Base-by-base conservation (phyloP, 2,329 filamentous ascomycete species). In the Ceratocystis cubensis region DNA sequence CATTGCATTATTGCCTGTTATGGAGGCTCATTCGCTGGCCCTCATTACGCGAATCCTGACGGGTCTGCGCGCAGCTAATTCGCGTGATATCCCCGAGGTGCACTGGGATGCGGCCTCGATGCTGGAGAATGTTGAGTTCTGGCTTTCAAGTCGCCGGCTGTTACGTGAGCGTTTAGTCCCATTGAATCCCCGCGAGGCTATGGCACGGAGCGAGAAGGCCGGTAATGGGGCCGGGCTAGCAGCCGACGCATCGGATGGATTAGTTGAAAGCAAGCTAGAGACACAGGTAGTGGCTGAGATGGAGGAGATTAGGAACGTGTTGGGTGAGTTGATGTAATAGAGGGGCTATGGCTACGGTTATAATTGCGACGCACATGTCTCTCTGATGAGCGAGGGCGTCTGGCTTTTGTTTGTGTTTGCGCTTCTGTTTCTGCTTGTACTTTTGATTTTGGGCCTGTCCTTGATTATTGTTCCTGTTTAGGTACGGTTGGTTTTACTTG, bases 61-160 rank as follows among this genome's bases (percentile, higher is more conserved):
- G 5, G 83, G 82, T 6, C 83, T 90, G 72, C 81, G 84, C 20
- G 81, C 73, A 72, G 84, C 79, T 65, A 89, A 88, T 63, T 25
- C 61, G n/a, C 84, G 87, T 25, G 86, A 91, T 28, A 86, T 96
- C 1, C 83, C 87, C 15, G 79, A 83, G 7, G 80, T 96, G 5
- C 81, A 84, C 64, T 96, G 90, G 86, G 90, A 96, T 72, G 80
- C 83, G 13, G 80, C 81, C 0, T 80, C 80, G 1, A 82, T 95
- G 61, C 82, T 88, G 70, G 92, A 96, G 73, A 91, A 94, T 71
- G 84, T 95, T 4, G 90, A 96, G 70, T 89, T 88, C 70, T 90
- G 90, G 81, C 77, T 96, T 45, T 81, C 84, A 33, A 86, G 86
- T 65, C 82, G 85, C 67, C 84, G 84, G 70, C 78, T 87, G 65